phyloP scores from a whole-genome alignment of 2,329 filamentous ascomycete species.

The Aspergillus clavatus region DNA sequence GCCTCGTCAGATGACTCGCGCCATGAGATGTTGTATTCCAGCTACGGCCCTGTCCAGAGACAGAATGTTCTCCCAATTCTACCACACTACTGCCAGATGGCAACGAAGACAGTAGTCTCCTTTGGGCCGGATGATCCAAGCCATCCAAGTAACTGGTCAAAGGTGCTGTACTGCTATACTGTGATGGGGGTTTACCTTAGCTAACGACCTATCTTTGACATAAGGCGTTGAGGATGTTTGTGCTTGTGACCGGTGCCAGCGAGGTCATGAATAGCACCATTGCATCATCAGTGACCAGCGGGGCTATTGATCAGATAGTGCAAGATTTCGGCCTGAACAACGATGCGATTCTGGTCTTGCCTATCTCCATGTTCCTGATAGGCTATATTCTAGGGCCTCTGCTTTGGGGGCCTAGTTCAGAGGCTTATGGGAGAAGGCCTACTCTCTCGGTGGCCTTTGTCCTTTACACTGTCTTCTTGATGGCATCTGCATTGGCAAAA shows the following conservation, averaged over 20 bases:
- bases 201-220: too few species aligned
- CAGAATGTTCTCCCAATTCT: too few species aligned
- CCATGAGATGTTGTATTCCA: too few species aligned
- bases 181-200: too few species aligned
- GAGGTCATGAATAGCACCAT: constrained; percentile 41
- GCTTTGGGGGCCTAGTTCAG: constrained; percentile 42
- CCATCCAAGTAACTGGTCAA: too few species aligned
- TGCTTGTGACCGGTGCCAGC: constrained; percentile 35
- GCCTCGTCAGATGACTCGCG: too few species aligned
- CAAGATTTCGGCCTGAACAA: constrained; percentile 32
- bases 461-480: constrained; percentile 39
- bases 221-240: constrained; percentile 33
- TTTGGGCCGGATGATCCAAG: too few species aligned
- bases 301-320: constrained; percentile 35
- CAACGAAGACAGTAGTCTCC: too few species aligned
- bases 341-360: constrained; percentile 32
- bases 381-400: constrained; percentile 43
- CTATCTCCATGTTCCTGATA: constrained; percentile 39
- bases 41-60: too few species aligned
- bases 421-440: constrained; percentile 39
- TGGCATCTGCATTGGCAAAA: constrained; percentile 42
- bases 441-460: constrained; percentile 50
- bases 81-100: too few species aligned
- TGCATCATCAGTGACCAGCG: constrained; percentile 37
- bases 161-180: too few species aligned